Evolutionary conservation across 495 filamentous ascomycete species (phyloP).

Genomic region (Aspergillus hancockii): DNA sequence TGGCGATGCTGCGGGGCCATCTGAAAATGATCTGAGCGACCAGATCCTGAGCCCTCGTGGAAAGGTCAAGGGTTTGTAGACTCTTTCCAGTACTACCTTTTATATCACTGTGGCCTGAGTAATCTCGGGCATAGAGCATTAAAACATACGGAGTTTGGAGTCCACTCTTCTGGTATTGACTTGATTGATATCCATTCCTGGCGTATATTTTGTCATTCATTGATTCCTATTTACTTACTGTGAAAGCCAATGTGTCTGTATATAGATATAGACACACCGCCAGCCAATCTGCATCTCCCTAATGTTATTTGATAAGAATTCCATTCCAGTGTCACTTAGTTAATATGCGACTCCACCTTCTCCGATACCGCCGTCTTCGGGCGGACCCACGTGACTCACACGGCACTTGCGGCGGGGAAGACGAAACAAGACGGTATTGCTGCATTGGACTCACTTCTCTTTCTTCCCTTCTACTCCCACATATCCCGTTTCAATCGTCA

Average conservation of each 20-base stretch:
- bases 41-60: constrained; percentile 20
- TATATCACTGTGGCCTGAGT: neutral
- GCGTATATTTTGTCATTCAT: neutral
- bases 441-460: constrained; percentile 12
- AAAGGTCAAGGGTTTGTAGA: constrained; percentile 37
- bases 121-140: constrained; percentile 8
- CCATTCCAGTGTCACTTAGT: neutral
- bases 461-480: constrained; percentile 15
- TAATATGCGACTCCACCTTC: neutral
- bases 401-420: constrained; percentile 16
- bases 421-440: neutral
- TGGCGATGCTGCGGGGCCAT: constrained; percentile 31
- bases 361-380: constrained; percentile 11
- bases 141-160: constrained; percentile 11
- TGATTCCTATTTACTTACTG: neutral
- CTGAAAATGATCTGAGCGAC: constrained; percentile 28
- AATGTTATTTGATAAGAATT: neutral
- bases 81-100: constrained; percentile 13
- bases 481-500: constrained; percentile 24
- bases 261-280: neutral
- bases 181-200: constrained; percentile 12
- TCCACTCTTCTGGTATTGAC: constrained; percentile 4
- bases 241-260: neutral
- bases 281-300: neutral
- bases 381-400: constrained; percentile 21